phyloP scores from a whole-genome alignment of 2,329 filamentous ascomycete genomes.

The Blastomyces parvus region DNA sequence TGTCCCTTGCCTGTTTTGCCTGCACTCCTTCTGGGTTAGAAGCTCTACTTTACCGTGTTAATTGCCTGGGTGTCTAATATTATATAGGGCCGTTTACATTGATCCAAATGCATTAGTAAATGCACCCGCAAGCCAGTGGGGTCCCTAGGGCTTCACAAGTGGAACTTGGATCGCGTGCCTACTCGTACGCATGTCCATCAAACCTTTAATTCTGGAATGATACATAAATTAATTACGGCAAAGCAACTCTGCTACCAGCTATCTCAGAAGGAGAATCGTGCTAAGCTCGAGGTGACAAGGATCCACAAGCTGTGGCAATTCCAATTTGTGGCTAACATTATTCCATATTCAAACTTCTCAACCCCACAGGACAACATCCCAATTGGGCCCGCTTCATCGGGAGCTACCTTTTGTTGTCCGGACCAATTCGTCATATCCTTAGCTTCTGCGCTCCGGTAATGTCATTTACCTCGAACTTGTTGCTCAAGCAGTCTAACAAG shows the following conservation, averaged over 20 bases:
- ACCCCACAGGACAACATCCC: not conserved
- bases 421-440: not conserved
- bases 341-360: not conserved
- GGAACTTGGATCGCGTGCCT: not conserved
- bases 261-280: not conserved
- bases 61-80: not conserved
- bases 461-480: not conserved
- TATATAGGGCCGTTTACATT: not conserved
- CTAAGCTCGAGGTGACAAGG: not conserved
- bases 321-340: not conserved
- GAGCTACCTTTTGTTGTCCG: not conserved
- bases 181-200: not conserved
- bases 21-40: not conserved
- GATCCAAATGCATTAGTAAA: not conserved
- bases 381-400: not conserved
- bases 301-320: not conserved
- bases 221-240: not conserved
- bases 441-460: not conserved
- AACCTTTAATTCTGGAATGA: not conserved
- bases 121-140: not conserved
- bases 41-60: no score
- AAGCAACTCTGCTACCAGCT: not conserved
- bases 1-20: not conserved
- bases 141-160: not conserved
- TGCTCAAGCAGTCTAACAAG: not conserved